phyloP scores from a whole-genome alignment of 192 early-diverging fungal species.

The Umbelopsis sp. region DNA sequence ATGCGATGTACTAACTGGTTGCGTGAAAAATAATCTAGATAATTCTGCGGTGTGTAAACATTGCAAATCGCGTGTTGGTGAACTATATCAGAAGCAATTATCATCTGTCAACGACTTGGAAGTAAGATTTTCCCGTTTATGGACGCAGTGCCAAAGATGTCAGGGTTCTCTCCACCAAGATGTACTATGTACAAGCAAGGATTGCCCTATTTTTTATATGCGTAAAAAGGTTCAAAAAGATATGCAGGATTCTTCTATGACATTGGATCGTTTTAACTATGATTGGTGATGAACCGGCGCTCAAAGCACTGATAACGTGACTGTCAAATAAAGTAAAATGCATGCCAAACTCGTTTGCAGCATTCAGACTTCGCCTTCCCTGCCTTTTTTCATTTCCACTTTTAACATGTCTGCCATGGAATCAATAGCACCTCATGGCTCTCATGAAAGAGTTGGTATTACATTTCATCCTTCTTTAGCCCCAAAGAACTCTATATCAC shows the following conservation, averaged over 20 bases:
- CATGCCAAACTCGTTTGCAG: not conserved
- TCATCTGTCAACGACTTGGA: slow-evolving; percentile 69
- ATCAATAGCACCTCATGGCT: not conserved
- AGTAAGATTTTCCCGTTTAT: slow-evolving; percentile 80
- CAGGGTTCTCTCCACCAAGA: slow-evolving; percentile 94
- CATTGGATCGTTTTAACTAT: slow-evolving; percentile 77
- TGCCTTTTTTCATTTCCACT: not conserved
- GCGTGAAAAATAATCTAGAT: slow-evolving; percentile 20
- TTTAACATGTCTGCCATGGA: slow-evolving; percentile 7
- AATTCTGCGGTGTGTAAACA: slow-evolving; percentile 81
- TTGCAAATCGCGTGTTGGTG: slow-evolving; percentile 70
- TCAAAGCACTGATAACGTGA: not conserved
- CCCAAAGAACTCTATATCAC: slow-evolving; percentile 40
- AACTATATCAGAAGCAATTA: slow-evolving; percentile 78
- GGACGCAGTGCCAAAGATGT: slow-evolving; percentile 98
- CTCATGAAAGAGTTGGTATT: not conserved
- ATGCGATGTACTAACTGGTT: not conserved
- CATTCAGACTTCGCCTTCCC: not conserved
- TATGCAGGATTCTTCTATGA: slow-evolving; percentile 68
- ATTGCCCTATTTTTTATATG: slow-evolving; percentile 99
- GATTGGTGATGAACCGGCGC: slow-evolving; percentile 46
- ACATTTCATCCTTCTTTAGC: not conserved
- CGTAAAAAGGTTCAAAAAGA: slow-evolving; percentile 96
- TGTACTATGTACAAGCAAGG: slow-evolving; percentile 91
- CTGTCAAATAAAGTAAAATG: slow-evolving; percentile 2